Evolutionary conservation across 2,329 filamentous ascomycete species (phyloP).

Genomic region (Pseudopithomyces chartarum): DNA sequence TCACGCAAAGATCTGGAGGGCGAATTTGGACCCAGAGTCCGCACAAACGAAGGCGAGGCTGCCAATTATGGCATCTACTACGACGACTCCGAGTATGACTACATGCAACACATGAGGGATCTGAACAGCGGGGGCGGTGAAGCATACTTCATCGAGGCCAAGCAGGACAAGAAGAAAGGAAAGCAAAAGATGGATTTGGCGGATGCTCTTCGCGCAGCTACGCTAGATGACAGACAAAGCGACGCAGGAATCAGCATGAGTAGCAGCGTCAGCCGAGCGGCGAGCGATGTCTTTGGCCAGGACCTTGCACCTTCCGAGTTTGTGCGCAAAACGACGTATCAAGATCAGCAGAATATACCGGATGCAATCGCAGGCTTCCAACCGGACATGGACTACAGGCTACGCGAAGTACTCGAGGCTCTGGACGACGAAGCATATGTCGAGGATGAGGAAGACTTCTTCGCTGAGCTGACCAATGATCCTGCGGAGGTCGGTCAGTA

Average conservation of each 20-base stretch:
- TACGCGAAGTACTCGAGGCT: conserved; percentile 90
- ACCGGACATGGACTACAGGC: conserved; percentile 93
- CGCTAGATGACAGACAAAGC: conserved; percentile 49
- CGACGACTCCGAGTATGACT: conserved; percentile 95
- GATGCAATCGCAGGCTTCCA: conserved; percentile 93
- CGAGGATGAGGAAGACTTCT: conserved; percentile 81
- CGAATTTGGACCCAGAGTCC: conserved; percentile 72
- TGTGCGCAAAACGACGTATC: conserved; percentile 76
- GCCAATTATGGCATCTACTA: conserved; percentile 92
- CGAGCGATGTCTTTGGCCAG: conserved; percentile 67
- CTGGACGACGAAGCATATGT: conserved; percentile 96
- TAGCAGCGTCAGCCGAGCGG: conserved; percentile 47
- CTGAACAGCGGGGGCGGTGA: conserved; percentile 69
- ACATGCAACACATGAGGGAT: conserved; percentile 98
- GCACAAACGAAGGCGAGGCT: conserved; percentile 93
- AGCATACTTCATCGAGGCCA: conserved; percentile 79
- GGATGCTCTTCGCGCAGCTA: conserved; percentile 71
- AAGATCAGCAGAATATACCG: conserved; percentile 90
- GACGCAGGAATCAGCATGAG: conserved; percentile 50
- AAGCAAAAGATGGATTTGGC: conserved; percentile 79
- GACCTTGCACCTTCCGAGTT: conserved; percentile 81
- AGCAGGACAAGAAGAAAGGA: conserved; percentile 71
- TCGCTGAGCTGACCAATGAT: conserved; percentile 72
- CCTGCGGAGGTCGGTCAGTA: conserved; percentile 75
- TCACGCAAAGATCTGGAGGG: conserved; percentile 77